Conservation (phyloP, 257 asterid genomes). For the Przewalskia tangutica region DNA sequence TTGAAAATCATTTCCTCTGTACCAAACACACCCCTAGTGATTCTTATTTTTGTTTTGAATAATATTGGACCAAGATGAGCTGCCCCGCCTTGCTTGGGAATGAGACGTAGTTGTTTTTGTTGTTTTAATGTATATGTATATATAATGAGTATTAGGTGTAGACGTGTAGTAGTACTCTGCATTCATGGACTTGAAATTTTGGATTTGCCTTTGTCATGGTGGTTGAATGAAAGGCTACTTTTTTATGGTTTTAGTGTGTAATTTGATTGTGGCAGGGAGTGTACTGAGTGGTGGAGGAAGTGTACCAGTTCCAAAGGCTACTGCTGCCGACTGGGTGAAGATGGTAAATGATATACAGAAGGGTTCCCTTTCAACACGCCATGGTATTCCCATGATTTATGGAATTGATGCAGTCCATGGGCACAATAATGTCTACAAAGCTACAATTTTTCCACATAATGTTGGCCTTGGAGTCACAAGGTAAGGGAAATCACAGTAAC, state of each 20-base stretch:
- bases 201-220: background rate
- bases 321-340: constrained; percentile 12
- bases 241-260: background rate
- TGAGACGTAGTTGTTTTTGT: background rate
- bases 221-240: background rate
- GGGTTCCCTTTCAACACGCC: constrained; percentile 18
- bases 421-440: constrained; percentile 13
- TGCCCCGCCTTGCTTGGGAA: background rate
- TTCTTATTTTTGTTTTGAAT: background rate
- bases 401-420: constrained; percentile 19
- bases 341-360: constrained; percentile 12
- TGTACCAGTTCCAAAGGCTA: constrained; percentile 12
- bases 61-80: background rate
- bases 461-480: constrained; percentile 21
- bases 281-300: constrained; percentile 22
- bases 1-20: too few relatives aligned
- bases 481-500: background rate
- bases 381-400: constrained; percentile 17
- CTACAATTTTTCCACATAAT: constrained; percentile 19
- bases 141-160: background rate
- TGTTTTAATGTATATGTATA: background rate
- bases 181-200: background rate
- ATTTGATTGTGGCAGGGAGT: constrained; percentile 14
- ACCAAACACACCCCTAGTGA: too few relatives aligned
- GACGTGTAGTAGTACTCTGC: background rate